Percentiles rank a stretch among this genome's conserved stretches.
These are phyloP conservation scores for Brassica balearica DNA, from an alignment of 441 rosid genomes.

Conservation along the genomic window DNA sequence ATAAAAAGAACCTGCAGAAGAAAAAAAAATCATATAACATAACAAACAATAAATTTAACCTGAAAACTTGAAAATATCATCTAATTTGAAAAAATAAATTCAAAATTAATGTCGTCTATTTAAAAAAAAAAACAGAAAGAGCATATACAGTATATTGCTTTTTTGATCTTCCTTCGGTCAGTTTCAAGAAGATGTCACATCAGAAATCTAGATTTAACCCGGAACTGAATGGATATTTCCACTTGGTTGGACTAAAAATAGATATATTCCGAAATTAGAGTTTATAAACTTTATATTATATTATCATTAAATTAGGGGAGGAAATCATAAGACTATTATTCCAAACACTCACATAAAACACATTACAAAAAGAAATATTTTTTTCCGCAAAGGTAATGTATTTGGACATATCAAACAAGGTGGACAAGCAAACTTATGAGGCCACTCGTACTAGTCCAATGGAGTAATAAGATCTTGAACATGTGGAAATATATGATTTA, in stretches of 20 bases:
- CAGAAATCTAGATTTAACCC: neutral
- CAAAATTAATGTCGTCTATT: too few relatives aligned
- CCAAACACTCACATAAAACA: neutral
- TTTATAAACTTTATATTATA: neutral
- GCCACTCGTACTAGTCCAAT: constrained; percentile 26
- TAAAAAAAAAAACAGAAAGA: too few relatives aligned
- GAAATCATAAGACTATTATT: neutral
- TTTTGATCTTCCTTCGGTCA: constrained; percentile 8
- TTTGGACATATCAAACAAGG: constrained; percentile 25
- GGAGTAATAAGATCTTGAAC: constrained; percentile 20
- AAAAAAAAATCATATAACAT: too few relatives aligned
- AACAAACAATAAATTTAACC: too few relatives aligned
- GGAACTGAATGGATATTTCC: neutral
- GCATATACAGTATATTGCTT: neutral
- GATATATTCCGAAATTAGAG: neutral
- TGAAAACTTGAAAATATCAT: too few relatives aligned
- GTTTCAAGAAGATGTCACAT: constrained; percentile 9
- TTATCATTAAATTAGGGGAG: neutral
- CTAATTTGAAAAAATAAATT: too few relatives aligned
- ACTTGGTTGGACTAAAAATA: constrained; percentile 4
- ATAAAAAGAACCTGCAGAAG: too few relatives aligned
- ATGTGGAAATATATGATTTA: constrained; percentile 27
- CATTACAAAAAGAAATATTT: neutral
- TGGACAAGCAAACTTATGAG: constrained; percentile 20
- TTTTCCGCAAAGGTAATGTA: neutral